Evolutionary conservation across 176 grass and related monocot species (phyloP).

Genomic region (Eragrostis nindensis): DNA sequence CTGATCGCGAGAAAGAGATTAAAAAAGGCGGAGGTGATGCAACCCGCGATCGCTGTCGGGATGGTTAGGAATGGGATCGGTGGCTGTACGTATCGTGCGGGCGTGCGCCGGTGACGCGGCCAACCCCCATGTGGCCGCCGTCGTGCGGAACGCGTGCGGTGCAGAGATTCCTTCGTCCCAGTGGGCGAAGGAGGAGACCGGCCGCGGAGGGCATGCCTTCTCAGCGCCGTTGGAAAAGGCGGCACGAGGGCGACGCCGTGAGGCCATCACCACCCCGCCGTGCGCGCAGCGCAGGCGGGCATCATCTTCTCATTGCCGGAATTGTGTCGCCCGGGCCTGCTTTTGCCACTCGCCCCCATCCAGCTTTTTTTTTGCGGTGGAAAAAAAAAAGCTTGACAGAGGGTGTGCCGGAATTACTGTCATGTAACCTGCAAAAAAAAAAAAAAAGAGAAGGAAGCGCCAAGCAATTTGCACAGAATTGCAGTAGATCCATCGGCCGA

Average conservation of each 20-base stretch:
- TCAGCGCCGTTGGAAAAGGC: neutral
- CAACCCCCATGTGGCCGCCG: neutral
- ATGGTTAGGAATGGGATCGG: neutral
- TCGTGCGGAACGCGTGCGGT: neutral
- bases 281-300: neutral
- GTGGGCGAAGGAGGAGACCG: slow-evolving; percentile 15
- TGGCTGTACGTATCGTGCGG: neutral
- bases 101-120: neutral
- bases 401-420: too few species aligned
- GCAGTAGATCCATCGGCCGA: too few species aligned
- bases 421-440: too few species aligned
- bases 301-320: too few species aligned
- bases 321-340: too few species aligned
- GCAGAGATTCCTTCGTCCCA: slow-evolving; percentile 16
- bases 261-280: neutral
- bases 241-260: neutral
- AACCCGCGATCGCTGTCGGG: neutral
- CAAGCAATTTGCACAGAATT: too few species aligned
- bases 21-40: neutral
- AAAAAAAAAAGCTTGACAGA: too few species aligned
- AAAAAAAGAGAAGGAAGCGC: too few species aligned
- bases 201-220: slow-evolving; percentile 26
- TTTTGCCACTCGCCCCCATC: too few species aligned
- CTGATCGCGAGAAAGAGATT: neutral
- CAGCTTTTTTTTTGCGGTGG: too few species aligned